Evolutionary conservation across 768 basidiomycete species (phyloP), one percentile per base, ranked within the genome.

Genomic region (Lenzites betulinus): DNA sequence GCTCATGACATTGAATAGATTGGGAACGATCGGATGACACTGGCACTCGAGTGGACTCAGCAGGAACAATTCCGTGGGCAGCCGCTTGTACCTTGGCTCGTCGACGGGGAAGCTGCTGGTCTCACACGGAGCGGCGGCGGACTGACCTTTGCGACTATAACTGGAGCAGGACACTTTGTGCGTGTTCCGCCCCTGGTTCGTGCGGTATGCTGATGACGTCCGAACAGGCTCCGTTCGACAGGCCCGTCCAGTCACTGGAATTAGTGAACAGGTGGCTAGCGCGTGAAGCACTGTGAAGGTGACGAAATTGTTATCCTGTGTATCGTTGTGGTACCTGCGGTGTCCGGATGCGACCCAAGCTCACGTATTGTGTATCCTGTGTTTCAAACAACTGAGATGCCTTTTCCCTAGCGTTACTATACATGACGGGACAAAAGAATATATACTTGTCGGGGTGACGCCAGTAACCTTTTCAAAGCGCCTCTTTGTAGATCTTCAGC

Each of bases 111-210:
- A 11, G 66, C 69, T 9, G 88, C 79, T 0, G 89, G 89, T 8
- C 72, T 74, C 65, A 83, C 81, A 26, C 82, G 85, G 67, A 78
- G 75, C 48, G 79, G 77, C 26, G 78, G 77, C 3, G 82, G 82
- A 11, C 72, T 92, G 54, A 88, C 85, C n/a, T 89, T 85, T 69
- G 82, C 79, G 11, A 87, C 83, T 0, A 74, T 89, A 42, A 71
- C 79, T 39, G 86, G 79, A 8, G 90, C 87, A 18, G 90, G 90
- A 12, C 90, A 92, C 74, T 87, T 88, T 85, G 87, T 87, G 44
- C 47, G 64, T 62, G 28, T 25, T 7, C 8, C 16, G 38, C 20
- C 6, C 4, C 9, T 3, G 51, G 15, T 7, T n/a, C 26, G 43
- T 50, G 28, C 16, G 23, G 20, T 51, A 13, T 33, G 1, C 16